Percentiles rank a stretch among this genome's conserved stretches.
Evolutionary conservation across 1,284 basidiomycete genomes (phyloP).

Genomic region (Vanrija humicola): DNA sequence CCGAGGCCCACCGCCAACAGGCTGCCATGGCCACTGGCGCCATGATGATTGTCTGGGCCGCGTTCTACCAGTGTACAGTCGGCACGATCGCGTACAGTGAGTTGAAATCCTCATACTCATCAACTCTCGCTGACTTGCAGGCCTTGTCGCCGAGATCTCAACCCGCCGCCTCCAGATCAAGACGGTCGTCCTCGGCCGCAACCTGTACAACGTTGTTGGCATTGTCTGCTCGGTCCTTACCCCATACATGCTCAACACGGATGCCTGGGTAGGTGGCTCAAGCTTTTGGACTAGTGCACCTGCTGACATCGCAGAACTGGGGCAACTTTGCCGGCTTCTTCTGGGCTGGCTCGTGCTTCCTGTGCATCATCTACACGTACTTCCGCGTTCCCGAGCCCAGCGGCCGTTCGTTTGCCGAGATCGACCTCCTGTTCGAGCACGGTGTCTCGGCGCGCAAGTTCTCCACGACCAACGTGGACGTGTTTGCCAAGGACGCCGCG

Average conservation of each 20-base stretch:
- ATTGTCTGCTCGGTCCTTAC: conserved; percentile 46
- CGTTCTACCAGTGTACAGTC: conserved; percentile 46
- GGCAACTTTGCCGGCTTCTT: conserved; percentile 31
- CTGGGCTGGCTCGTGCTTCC: conserved; percentile 34
- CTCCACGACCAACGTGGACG: conserved; percentile 19
- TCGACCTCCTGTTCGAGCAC: conserved; percentile 49
- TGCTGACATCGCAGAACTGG: conserved; percentile 32
- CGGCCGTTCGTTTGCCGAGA: conserved; percentile 49
- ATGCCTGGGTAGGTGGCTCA: conserved; percentile 32
- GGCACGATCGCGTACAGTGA: conserved; percentile 36
- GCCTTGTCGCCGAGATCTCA: conserved; percentile 51
- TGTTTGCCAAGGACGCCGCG: conserved; percentile 4
- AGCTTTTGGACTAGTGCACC: neutral
- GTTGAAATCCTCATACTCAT: no score
- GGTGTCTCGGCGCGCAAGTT: conserved; percentile 31
- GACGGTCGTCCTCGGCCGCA: conserved; percentile 54
- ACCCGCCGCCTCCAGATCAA: conserved; percentile 54
- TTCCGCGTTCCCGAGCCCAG: conserved; percentile 40
- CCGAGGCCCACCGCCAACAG: conserved; percentile 20
- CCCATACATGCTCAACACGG: conserved; percentile 52
- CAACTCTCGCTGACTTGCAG: conserved; percentile 28
- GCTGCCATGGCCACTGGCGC: conserved; percentile 48
- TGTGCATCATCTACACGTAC: conserved; percentile 36
- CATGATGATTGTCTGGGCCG: conserved; percentile 50
- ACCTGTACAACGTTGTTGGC: conserved; percentile 48